Conservation (phyloP, 1,139 yeast genomes). For the Zygoascus sp. region DNA sequence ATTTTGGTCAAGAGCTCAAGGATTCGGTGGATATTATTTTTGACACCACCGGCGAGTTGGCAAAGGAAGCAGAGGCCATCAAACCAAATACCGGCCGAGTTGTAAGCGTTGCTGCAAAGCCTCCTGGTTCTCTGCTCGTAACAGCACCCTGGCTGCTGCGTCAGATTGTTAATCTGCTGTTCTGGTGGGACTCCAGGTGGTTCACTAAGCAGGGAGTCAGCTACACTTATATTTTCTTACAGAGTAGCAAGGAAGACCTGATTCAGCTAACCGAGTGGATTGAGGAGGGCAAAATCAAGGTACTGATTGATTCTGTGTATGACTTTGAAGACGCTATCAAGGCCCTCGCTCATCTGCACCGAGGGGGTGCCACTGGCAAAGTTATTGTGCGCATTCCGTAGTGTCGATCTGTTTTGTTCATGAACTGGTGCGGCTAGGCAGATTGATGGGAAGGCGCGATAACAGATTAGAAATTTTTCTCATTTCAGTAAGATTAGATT, state of each 20-base stretch:
- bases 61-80: slow-evolving; percentile 13
- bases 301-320: slow-evolving; percentile 11
- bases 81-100: slow-evolving; percentile 6
- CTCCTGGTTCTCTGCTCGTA: slow-evolving; percentile 5
- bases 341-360: slow-evolving; percentile 8
- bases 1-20: slow-evolving; percentile 10
- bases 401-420: too few species aligned
- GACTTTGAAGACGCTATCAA: slow-evolving; percentile 12
- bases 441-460: too few species aligned
- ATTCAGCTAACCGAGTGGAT: slow-evolving; percentile 1
- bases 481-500: too few species aligned
- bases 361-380: slow-evolving; percentile 13
- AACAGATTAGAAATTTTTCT: too few species aligned
- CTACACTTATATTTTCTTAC: not conserved
- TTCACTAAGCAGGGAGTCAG: not conserved
- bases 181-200: slow-evolving; percentile 4
- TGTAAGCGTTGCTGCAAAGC: slow-evolving; percentile 12
- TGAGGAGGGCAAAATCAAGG: slow-evolving; percentile 12
- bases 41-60: slow-evolving; percentile 15
- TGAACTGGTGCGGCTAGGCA: too few species aligned
- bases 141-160: too few species aligned
- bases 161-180: not conserved
- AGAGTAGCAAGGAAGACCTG: not conserved
- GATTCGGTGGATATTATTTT: slow-evolving; percentile 11
- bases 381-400: slow-evolving; percentile 11